Base-by-base conservation (phyloP, 2,329 filamentous ascomycete genomes). In the Penicillium sp. region DNA sequence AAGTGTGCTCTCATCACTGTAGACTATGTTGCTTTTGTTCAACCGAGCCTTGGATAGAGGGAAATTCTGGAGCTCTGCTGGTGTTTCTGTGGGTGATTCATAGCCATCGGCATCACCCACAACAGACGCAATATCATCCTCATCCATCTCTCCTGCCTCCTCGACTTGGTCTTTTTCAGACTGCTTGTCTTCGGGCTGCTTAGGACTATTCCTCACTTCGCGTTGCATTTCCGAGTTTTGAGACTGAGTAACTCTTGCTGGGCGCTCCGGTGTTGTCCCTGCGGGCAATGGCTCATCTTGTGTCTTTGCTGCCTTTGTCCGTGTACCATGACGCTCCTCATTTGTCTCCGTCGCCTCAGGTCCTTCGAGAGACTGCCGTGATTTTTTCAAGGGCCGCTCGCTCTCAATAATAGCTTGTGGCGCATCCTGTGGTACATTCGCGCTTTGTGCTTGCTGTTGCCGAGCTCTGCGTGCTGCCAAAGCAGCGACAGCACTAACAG, bases 401-500 rank as follows among this genome's bases (percentile, higher is more conserved):
- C 45, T 59, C 24, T 43, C 52, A 10, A 60, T 40, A 34, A 69
- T 60, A 34, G 55, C 46, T 29, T 64, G 55, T 6, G 56, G 48
- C 14, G 64, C 50, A 47, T 62, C 57, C 46, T 67, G 65, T 31
- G 61, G 46, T 22, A 60, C 39, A n/a, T 57, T 46, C 29, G 57
- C 59, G 40, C 45, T 59, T 52, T 68, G 69, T 45, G 64, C 61
- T 50, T 69, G 68, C 56, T 74, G 70, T 58, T 72, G 70, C 50
- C 72, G 68, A 63, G 72, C 72, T 70, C 69, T 75, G 63, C 74
- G 75, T 57, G 75, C 75, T 29, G 75, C 75, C 57, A 77, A 62
- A 51, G 75, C 75, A 34, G 75, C 75, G 59, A 77, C 61, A 43
- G 75, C 75, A 58, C 75, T 77, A 57, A 77, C 63, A n/a, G 71